Evolutionary conservation across 2,329 filamentous ascomycete genomes (phyloP).

Genomic region (Phialocephala sp.): DNA sequence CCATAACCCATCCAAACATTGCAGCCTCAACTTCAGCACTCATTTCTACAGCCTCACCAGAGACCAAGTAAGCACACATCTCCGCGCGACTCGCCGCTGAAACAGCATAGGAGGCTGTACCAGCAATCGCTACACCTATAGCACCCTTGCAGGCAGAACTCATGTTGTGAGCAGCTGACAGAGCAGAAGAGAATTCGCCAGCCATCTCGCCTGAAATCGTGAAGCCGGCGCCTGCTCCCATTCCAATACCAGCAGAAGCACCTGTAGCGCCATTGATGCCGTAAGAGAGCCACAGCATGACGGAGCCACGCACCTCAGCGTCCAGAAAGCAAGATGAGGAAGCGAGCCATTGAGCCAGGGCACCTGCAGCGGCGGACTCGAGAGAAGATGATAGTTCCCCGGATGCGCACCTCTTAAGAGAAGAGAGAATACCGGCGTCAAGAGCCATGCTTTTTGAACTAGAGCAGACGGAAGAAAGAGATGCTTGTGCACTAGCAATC

Average conservation of each 20-base stretch:
- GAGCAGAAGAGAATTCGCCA: neutral
- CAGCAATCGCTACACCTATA: constrained; percentile 10
- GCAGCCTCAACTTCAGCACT: neutral
- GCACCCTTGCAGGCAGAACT: constrained; percentile 10
- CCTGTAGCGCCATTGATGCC: constrained; percentile 1
- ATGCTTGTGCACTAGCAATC: constrained; percentile 6
- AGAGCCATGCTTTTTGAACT: neutral
- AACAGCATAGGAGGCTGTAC: constrained; percentile 1
- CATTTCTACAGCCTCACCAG: neutral
- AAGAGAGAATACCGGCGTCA: constrained; percentile 1
- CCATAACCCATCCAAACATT: constrained; percentile 9
- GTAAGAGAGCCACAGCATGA: constrained; percentile 13
- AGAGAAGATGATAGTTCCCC: constrained; percentile 9
- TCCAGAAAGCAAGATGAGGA: constrained; percentile 16
- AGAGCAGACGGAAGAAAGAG: constrained; percentile 6
- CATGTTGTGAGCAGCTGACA: neutral
- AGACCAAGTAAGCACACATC: constrained; percentile 12
- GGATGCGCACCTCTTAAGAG: constrained; percentile 12
- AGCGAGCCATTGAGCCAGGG: constrained; percentile 8
- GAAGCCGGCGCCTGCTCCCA: neutral
- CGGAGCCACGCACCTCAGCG: constrained; percentile 1
- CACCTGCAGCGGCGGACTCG: neutral
- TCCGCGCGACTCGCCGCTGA: constrained; percentile 4
- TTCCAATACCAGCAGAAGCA: constrained; percentile 1
- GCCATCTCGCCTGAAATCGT: neutral